Evolutionary conservation across 2,329 filamentous ascomycete species (phyloP), one percentile per base, ranked within the genome.

Genomic region (Chlorencoelia australis): DNA sequence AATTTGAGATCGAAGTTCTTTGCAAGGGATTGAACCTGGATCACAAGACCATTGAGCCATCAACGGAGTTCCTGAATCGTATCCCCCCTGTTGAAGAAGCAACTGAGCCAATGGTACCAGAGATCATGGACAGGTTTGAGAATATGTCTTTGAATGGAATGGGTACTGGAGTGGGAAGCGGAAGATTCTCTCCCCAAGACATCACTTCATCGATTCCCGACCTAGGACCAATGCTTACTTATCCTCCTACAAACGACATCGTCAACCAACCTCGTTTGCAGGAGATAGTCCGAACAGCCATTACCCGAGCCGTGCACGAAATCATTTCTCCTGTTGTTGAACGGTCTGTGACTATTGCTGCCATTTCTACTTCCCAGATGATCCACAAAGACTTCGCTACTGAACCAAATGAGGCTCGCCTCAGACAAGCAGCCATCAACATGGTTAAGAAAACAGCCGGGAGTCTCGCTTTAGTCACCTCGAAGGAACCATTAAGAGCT

Each of bases 301-400:
- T 95, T 36, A 86, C 85, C 30, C 82, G 87, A 42, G 89, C 93
- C 20, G 80, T 98, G 27, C 81, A 86, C 41, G 93, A 98, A 54
- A 98, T 98, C 38, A 96, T 98, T 42, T 86, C 89, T 35, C 93
- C 91, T 16, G 91, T 98, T 2, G 93, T 98, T 10, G 93, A 98
- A 58, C 76, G 91, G 37, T 98, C 91, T 2, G 89, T 98, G 25
- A 96, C 93, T 0, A 98, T 98, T 57, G 91, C 91, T 30, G 89
- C 89, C 1, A 96, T 98, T 42, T 94, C 89, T 3, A 95, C 93
- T 0, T 82, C 87, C 43, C 87, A 96, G 59, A 83, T 98, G 62
- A 84, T 98, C 27, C 79, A 84, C 50, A 98, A 98, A 58, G 91
- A 98, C 57, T 98, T 96, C 56, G 82, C 85, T 0, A 93, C 88